These are phyloP conservation scores for Yamadazyma akitaensis DNA, from an alignment of 805 yeast genomes.

Conservation along the genomic window DNA sequence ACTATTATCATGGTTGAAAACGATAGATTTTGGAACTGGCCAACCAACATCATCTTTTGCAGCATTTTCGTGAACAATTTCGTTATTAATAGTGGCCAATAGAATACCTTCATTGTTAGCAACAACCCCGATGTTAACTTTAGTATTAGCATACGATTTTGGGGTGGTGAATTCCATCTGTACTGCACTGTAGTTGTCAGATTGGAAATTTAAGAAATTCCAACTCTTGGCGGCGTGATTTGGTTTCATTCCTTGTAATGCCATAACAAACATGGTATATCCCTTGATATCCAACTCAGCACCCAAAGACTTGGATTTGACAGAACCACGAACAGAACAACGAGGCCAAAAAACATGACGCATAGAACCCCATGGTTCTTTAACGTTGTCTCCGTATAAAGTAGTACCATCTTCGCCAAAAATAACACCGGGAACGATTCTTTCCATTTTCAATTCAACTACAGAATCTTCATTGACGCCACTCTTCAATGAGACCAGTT, in stretches of 20 bases:
- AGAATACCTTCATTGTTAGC: constrained; percentile 62
- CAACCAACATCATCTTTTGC: constrained; percentile 81
- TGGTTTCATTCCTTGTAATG: constrained; percentile 98
- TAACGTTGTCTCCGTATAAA: constrained; percentile 77
- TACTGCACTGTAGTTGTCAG: constrained; percentile 67
- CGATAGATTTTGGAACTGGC: constrained; percentile 75
- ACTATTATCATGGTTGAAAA: constrained; percentile 45
- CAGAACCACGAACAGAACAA: constrained; percentile 63
- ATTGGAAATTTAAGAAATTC: constrained; percentile 91
- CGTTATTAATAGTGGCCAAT: constrained; percentile 61
- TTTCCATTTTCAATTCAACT: constrained; percentile 64
- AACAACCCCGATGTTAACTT: constrained; percentile 76
- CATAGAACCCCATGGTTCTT: constrained; percentile 96
- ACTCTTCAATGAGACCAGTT: constrained; percentile 53
- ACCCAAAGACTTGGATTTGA: constrained; percentile 37
- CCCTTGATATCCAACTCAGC: constrained; percentile 41
- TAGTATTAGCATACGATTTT: constrained; percentile 76
- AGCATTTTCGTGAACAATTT: constrained; percentile 52
- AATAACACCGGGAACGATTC: constrained; percentile 75
- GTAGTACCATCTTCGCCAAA: constrained; percentile 88
- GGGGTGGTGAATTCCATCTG: constrained; percentile 97
- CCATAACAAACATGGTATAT: constrained; percentile 84
- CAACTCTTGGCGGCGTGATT: constrained; percentile 97
- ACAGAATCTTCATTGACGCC: constrained; percentile 63
- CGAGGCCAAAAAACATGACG: constrained; percentile 97